phyloP scores from a whole-genome alignment of 768 basidiomycete species.

The Fistulinella prunicolor region DNA sequence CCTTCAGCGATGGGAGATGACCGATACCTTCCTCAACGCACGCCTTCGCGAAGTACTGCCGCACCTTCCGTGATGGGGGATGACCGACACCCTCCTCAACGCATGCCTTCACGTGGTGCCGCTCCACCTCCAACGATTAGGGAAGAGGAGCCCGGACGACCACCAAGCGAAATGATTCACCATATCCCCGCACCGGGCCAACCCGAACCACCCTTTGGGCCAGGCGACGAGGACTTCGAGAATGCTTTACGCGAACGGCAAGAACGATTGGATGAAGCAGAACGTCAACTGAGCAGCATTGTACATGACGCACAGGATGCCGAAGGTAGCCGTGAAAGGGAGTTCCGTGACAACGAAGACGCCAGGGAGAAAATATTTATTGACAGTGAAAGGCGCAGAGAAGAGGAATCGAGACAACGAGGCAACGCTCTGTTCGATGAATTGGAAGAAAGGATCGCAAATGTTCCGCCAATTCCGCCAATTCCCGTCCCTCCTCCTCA shows the following conservation, averaged over 20 bases:
- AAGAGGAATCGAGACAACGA: constrained; percentile 49
- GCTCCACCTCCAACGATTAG: constrained; percentile 7
- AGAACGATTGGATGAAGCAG: constrained; percentile 55
- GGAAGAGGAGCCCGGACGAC: constrained; percentile 21
- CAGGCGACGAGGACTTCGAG: constrained; percentile 35
- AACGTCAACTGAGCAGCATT: constrained; percentile 47
- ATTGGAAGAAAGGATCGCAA: constrained; percentile 29
- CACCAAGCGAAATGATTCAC: constrained; percentile 26
- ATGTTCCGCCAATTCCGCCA: constrained; percentile 21
- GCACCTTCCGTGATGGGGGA: too few relatives aligned
- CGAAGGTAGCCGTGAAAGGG: constrained; percentile 61
- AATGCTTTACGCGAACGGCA: constrained; percentile 47
- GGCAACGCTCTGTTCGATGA: constrained; percentile 23
- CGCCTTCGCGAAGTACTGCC: too few relatives aligned
- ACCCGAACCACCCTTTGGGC: constrained; percentile 17
- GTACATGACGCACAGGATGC: constrained; percentile 51
- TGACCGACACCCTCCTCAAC: constrained; percentile 12
- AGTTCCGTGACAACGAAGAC: constrained; percentile 64
- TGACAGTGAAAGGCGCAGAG: constrained; percentile 57
- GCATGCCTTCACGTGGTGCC: constrained; percentile 16
- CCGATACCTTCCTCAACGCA: too few relatives aligned
- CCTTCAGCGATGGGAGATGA: too few relatives aligned
- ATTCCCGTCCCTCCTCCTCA: constrained; percentile 20
- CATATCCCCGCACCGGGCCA: constrained; percentile 25
- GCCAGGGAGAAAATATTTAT: constrained; percentile 59